Percentiles rank a stretch among this genome's conserved stretches.
phyloP scores from a whole-genome alignment of 805 yeast species.

The Alloascoidea hylecoeti region DNA sequence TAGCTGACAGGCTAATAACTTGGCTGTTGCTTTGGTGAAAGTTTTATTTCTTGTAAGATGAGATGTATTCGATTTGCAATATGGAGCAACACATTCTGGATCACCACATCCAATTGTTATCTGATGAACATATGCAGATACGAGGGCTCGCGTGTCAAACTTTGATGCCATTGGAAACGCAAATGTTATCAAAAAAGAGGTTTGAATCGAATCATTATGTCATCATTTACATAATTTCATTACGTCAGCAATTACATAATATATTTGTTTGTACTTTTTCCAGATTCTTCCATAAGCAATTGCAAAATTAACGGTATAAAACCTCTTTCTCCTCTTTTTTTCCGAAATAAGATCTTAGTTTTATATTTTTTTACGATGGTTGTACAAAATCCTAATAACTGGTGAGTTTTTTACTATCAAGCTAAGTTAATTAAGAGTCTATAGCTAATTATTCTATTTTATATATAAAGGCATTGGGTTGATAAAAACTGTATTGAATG shows the following conservation, averaged over 20 bases:
- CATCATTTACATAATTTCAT: too few species aligned
- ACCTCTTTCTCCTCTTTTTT: too few species aligned
- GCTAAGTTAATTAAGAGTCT: constrained; percentile 1
- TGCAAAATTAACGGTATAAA: too few species aligned
- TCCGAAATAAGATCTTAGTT: too few species aligned
- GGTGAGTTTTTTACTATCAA: constrained; percentile 19
- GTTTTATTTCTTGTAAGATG: neutral
- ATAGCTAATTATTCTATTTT: neutral
- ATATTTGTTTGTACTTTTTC: too few species aligned
- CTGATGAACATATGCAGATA: neutral
- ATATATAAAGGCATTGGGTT: constrained; percentile 82
- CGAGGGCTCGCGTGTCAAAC: too few species aligned
- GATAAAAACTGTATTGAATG: constrained; percentile 93
- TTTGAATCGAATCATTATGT: too few species aligned
- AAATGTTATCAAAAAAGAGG: too few species aligned
- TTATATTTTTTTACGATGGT: constrained; percentile 46
- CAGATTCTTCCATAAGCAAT: too few species aligned
- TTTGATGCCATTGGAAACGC: too few species aligned
- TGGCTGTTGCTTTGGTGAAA: neutral
- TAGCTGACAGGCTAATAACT: neutral
- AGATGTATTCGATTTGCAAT: neutral
- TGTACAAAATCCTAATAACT: constrained; percentile 91
- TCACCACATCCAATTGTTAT: neutral
- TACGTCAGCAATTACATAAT: too few species aligned
- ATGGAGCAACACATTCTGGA: neutral